Conservation (phyloP, 805 yeast species). For the Saccharomycopsis fibuligera region DNA sequence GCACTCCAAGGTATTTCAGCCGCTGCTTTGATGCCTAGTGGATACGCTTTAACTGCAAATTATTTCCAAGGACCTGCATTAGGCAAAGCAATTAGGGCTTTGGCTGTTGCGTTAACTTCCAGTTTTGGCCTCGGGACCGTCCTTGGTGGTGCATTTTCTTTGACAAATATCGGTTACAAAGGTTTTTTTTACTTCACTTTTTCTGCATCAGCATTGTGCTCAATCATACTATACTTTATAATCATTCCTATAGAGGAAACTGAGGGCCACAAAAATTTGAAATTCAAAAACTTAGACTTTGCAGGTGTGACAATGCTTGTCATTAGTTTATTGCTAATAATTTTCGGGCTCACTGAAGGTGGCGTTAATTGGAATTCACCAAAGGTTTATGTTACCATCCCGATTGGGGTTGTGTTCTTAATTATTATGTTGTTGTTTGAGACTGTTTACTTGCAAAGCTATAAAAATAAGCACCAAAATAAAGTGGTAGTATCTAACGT, state of each 20-base stretch:
- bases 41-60: slow-evolving; percentile 30
- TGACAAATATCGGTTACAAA: slow-evolving; percentile 33
- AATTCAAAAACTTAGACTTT: slow-evolving; percentile 30
- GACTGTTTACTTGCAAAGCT: slow-evolving; percentile 21
- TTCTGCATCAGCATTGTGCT: slow-evolving; percentile 26
- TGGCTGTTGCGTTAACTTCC: slow-evolving; percentile 27
- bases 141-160: slow-evolving; percentile 40
- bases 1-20: slow-evolving; percentile 42
- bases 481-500: background rate
- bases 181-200: slow-evolving; percentile 35
- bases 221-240: slow-evolving; percentile 26
- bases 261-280: slow-evolving; percentile 22
- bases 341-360: slow-evolving; percentile 41
- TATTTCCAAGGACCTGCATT: slow-evolving; percentile 27
- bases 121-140: slow-evolving; percentile 35
- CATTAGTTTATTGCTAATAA: slow-evolving; percentile 32
- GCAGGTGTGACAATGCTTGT: slow-evolving; percentile 31
- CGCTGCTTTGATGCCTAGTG: slow-evolving; percentile 35
- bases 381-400: slow-evolving; percentile 35
- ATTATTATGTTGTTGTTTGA: slow-evolving; percentile 30
- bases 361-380: slow-evolving; percentile 39
- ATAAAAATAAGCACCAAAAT: slow-evolving; percentile 16
- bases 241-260: slow-evolving; percentile 28
- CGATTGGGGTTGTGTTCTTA: slow-evolving; percentile 33
- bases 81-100: slow-evolving; percentile 26